phyloP scores from a whole-genome alignment of 108 stramenopile genomes.

The Nitzschia inconspicua region DNA sequence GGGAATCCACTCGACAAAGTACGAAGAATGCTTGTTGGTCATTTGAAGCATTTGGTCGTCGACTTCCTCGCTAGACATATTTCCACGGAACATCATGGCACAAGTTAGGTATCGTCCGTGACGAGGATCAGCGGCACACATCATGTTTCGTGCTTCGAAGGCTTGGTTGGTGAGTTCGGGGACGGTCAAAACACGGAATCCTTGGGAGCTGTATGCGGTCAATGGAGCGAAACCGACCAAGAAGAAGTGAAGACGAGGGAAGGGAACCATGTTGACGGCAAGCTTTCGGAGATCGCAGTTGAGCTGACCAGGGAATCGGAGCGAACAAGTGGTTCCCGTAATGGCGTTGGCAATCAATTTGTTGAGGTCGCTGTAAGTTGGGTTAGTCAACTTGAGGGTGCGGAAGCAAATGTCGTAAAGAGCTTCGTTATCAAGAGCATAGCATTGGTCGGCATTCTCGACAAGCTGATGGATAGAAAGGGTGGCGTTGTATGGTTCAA shows the following conservation, averaged over 20 bases:
- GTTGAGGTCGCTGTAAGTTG: slow-evolving; percentile 92
- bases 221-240: slow-evolving; percentile 96
- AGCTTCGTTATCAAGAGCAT: slow-evolving; percentile 96
- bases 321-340: slow-evolving; percentile 93
- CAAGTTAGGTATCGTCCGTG: slow-evolving; percentile 99
- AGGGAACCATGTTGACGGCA: slow-evolving; percentile 98
- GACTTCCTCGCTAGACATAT: slow-evolving; percentile 95
- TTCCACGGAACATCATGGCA: slow-evolving; percentile 97
- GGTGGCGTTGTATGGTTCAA: slow-evolving; percentile 97
- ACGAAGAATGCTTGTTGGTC: slow-evolving; percentile 97
- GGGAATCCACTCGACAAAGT: slow-evolving; percentile 99
- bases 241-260: slow-evolving; percentile 99
- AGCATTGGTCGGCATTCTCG: slow-evolving; percentile 96
- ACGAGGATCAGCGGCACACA: slow-evolving; percentile 98
- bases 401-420: slow-evolving; percentile 96
- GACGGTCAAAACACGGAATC: slow-evolving; percentile 95
- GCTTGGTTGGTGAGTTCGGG: slow-evolving; percentile 95
- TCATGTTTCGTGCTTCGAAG: slow-evolving; percentile 99
- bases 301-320: slow-evolving; percentile 97
- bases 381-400: slow-evolving; percentile 89
- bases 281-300: slow-evolving; percentile 99
- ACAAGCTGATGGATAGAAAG: slow-evolving; percentile 97
- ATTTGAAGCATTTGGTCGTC: slow-evolving; percentile 98
- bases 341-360: slow-evolving; percentile 94
- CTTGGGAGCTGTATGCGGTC: slow-evolving; percentile 86